phyloP scores from a whole-genome alignment of 2,329 filamentous ascomycete genomes.

The Rutstroemia sp. region DNA sequence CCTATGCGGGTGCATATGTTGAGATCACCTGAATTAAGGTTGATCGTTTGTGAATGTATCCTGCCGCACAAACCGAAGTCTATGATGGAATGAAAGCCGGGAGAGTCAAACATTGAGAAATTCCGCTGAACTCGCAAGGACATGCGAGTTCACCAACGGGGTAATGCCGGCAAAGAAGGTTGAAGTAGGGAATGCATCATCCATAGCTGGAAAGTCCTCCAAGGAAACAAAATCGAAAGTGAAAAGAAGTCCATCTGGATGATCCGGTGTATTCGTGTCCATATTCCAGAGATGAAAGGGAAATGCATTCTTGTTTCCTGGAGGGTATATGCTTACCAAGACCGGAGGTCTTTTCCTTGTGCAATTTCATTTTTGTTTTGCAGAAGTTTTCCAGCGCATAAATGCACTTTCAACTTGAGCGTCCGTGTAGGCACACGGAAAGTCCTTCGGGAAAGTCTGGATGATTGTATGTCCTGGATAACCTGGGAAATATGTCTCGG shows the following conservation, averaged over 20 bases:
- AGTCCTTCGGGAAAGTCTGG: conserved; percentile 1
- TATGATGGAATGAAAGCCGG: background rate
- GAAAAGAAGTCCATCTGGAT: background rate
- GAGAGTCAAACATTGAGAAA: background rate
- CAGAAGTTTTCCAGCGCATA: too few species aligned
- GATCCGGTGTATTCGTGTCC: background rate
- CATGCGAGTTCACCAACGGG: conserved; percentile 5
- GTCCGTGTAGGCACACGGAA: conserved; percentile 3
- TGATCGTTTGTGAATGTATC: background rate
- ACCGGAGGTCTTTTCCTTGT: conserved; percentile 5
- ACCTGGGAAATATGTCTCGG: conserved; percentile 1
- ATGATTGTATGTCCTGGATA: background rate
- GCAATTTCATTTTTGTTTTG: conserved; percentile 6
- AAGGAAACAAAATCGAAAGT: background rate
- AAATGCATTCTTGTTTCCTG: conserved; percentile 1
- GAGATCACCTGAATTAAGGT: background rate
- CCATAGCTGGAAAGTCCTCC: background rate
- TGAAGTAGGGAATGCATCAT: background rate
- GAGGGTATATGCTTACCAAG: conserved; percentile 5
- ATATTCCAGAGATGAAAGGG: conserved; percentile 3
- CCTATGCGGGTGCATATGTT: conserved; percentile 2
- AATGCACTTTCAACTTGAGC: background rate
- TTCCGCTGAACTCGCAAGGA: conserved; percentile 6
- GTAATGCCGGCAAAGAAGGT: background rate
- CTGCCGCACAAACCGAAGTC: background rate